Evolutionary conservation across 1,284 basidiomycete species (phyloP), one percentile per base, ranked within the genome.

Genomic region (Microbotryum scabiosae): DNA sequence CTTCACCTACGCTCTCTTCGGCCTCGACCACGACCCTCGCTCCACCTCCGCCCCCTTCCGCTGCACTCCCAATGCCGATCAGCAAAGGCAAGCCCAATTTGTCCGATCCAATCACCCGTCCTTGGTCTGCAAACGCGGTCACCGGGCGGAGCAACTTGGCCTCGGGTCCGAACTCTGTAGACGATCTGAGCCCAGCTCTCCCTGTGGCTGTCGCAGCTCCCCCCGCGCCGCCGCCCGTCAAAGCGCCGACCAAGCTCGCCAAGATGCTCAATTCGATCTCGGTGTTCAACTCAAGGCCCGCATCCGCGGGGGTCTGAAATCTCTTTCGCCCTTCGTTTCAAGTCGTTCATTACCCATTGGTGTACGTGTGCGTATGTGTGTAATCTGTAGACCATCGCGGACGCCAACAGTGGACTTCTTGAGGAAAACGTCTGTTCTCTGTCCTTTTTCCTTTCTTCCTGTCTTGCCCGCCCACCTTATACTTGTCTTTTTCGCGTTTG

Each of bases 241-340:
- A 51, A 49, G 51, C 49, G 23, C 25, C 26, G 54, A 64, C 59
- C 60, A 66, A 66, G 54, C 55, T 68, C 12, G 62, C 59, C n/a
- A 63, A 63, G 58, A 64, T 68, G 64, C 53, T 68, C 50, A 62
- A 57, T 32, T 56, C 51, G 20, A 68, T 68, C 41, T 60, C 58
- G 8, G 64, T 68, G n/a, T 68, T 68, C 45, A 66, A 66, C 47
- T 41, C 36, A 41, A 41, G 36, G 36, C 36, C 36, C 36, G 36
- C 36, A 18, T 41, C 36, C 16, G 36, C 36, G 16, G 36, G 36
- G 16, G 16, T 12, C 16, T 41, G 16, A 41, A 12, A 41, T 3
- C 36, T 30, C 36, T 41, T 18, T 41, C 3, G 36, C 16, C 36
- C 36, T 18, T 41, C 36, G 36, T 41, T 41, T 18, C 16, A 18